Conservation (phyloP, 2,329 filamentous ascomycete genomes). For the Phaeophleospora eucalypticola region DNA sequence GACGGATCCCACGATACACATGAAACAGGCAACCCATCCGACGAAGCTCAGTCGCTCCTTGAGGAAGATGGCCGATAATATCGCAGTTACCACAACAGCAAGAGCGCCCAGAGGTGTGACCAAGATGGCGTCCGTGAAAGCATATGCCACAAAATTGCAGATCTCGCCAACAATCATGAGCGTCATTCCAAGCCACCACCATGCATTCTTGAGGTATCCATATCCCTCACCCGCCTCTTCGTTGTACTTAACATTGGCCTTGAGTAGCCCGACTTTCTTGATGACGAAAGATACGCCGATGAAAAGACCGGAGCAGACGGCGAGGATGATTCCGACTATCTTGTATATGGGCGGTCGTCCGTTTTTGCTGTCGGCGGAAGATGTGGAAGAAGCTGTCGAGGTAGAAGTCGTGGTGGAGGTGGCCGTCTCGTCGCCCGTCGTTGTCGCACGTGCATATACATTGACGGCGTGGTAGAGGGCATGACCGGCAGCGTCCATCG, state of each 20-base stretch:
- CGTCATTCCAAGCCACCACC: conserved; percentile 94
- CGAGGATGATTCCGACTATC: conserved; percentile 77
- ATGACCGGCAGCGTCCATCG: conserved; percentile 43
- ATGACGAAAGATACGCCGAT: conserved; percentile 94
- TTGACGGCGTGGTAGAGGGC: conserved; percentile 39
- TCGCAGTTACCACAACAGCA: conserved; percentile 85
- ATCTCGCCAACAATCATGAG: conserved; percentile 96
- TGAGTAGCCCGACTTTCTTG: conserved; percentile 88
- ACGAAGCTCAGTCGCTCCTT: conserved; percentile 95
- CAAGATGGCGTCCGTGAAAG: conserved; percentile 92
- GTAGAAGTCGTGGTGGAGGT: conserved; percentile 20
- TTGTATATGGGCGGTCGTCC: conserved; percentile 65
- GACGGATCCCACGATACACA: conserved; percentile 88
- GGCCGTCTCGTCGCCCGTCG: conserved; percentile 18
- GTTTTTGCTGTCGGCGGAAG: conserved; percentile 15
- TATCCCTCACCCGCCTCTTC: conserved; percentile 95
- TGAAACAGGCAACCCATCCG: conserved; percentile 91
- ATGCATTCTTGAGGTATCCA: conserved; percentile 90
- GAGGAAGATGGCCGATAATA: conserved; percentile 88
- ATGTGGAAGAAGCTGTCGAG: conserved; percentile 21
- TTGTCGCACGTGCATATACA: conserved; percentile 45
- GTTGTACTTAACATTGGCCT: conserved; percentile 92
- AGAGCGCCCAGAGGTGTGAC: conserved; percentile 89
- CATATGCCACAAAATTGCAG: conserved; percentile 96
- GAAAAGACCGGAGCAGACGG: conserved; percentile 81